phyloP scores from a whole-genome alignment of 1,139 yeast genomes.

The Pichia sp. region DNA sequence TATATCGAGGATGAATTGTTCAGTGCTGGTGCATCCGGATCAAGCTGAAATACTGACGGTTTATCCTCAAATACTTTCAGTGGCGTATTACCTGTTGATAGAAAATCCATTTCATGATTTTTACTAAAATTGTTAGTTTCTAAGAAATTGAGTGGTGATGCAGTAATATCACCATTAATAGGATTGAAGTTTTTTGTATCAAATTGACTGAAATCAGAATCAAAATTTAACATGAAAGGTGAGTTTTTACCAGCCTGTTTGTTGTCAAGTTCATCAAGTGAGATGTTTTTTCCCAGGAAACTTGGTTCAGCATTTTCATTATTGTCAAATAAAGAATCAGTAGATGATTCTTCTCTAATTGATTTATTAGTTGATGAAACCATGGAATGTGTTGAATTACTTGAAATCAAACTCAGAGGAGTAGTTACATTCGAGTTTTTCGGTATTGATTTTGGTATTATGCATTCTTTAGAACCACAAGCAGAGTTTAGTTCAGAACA shows the following conservation, averaged over 20 bases:
- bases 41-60: constrained; percentile 11
- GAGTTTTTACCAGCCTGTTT: neutral
- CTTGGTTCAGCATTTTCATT: neutral
- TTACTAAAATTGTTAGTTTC: neutral
- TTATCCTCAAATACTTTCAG: constrained; percentile 9
- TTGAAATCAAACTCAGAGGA: neutral
- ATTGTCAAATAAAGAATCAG: constrained; percentile 2
- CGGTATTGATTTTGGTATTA: constrained; percentile 46
- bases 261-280: neutral
- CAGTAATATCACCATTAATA: neutral
- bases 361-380: neutral
- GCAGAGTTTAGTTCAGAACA: constrained; percentile 72
- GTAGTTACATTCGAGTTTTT: neutral
- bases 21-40: neutral
- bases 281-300: neutral
- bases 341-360: neutral
- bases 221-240: constrained; percentile 16
- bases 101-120: constrained; percentile 18
- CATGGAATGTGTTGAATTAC: neutral
- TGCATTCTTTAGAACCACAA: constrained; percentile 72
- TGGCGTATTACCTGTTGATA: constrained; percentile 35
- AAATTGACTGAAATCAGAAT: neutral
- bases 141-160: neutral
- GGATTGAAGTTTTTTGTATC: neutral
- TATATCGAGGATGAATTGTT: neutral